Evolutionary conservation across 2,329 filamentous ascomycete genomes (phyloP), one percentile per base, ranked within the genome.

Genomic region (Ilyonectria mors-panacis): DNA sequence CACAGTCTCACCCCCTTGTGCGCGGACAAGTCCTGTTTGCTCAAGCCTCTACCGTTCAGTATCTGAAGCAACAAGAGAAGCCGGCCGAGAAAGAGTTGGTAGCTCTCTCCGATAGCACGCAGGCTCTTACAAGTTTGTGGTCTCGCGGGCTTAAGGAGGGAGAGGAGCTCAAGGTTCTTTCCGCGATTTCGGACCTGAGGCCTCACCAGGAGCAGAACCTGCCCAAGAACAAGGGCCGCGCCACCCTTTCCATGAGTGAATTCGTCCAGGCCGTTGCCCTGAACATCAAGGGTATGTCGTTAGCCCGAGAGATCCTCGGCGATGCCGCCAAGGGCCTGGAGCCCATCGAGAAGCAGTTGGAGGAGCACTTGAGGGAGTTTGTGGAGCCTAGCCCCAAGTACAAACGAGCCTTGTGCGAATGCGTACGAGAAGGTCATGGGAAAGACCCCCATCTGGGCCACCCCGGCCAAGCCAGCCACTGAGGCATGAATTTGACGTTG

Each of bases 291-390:
- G 87, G 85, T 21, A 78, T 89, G 59, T 78, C 82, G 45, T 66
- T 83, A 66, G 84, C 87, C 15, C 76, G 80, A 47, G 76, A 85
- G 68, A 77, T 86, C 15, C 74, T 86, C 6, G 74, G 73, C 12
- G 69, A 75, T 2, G 73, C 71, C 17, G 76, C 73, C 12, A 63
- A 76, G 51, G 68, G 17, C 17, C 74, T 89, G 54, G 71, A 79
- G 65, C 68, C 78, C n/a, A 80, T 85, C 21, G 78, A 79, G n/a
- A 76, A 81, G 39, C 68, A 73, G 4, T 70, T 87, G 26, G 74
- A 76, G 12, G 71, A 74, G 35, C 79, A 86, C 66, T 65, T 85
- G n/a, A 67, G 75, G 48, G 75, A 78, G 56, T 78, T 76, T 67
- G 69, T 77, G 73, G 63, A 37, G 8, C 17, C 42, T 4, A 62